A percentile compares a stretch with the other conserved stretches of the same genome.
Conservation (phyloP, 164 flowering plant species). For the Nelumbo lutea region DNA sequence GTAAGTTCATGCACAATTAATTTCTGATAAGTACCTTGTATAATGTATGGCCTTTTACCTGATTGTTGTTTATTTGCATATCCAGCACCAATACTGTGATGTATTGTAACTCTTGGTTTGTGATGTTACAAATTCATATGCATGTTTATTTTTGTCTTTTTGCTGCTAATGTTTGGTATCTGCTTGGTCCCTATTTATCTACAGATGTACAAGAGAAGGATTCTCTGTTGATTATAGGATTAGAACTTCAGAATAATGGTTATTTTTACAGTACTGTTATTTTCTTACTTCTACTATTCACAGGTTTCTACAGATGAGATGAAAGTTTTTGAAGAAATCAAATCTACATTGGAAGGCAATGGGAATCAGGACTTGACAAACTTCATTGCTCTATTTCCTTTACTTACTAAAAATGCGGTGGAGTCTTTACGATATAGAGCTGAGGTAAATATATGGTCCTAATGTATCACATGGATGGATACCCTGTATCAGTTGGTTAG, state of each 20-base stretch:
- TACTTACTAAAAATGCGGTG: conserved; percentile 75
- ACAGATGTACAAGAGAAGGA: background rate
- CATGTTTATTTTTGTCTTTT: background rate
- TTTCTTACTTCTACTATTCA: background rate
- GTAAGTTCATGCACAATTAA: conserved; percentile 38
- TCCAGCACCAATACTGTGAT: background rate
- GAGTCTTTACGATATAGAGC: conserved; percentile 93
- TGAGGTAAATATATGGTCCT: conserved; percentile 50
- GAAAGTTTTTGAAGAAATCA: conserved; percentile 77
- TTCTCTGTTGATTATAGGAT: background rate
- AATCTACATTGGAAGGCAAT: conserved; percentile 59
- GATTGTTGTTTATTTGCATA: background rate
- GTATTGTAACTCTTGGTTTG: background rate
- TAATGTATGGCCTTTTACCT: background rate
- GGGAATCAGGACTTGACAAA: conserved; percentile 35
- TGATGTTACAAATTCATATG: background rate
- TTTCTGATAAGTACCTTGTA: background rate
- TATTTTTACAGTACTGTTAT: background rate
- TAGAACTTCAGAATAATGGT: background rate
- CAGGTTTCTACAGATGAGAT: conserved; percentile 87
- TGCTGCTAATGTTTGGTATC: background rate
- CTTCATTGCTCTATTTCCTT: conserved; percentile 72
- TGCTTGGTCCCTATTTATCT: background rate
- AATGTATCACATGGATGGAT: no score
- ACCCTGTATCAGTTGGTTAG: no score